These are phyloP conservation scores for Hippophae rhamnoides DNA, from an alignment of 306 rosid genomes.

Conservation along the genomic window DNA sequence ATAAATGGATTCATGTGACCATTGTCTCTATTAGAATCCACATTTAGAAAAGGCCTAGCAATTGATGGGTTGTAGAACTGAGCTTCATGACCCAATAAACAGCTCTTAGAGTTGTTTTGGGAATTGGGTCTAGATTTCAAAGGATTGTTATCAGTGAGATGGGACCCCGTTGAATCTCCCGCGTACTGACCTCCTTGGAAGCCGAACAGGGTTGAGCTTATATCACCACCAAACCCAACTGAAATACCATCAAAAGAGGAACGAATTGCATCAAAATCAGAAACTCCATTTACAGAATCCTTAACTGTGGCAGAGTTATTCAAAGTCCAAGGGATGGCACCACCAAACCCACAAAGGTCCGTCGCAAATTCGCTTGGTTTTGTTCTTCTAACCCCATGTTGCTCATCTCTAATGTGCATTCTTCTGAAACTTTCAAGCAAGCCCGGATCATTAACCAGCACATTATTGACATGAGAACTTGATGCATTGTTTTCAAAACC, in stretches of 20 bases:
- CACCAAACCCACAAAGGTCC: constrained; percentile 17
- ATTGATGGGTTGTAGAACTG: constrained; percentile 16
- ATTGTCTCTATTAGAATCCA: constrained; percentile 13
- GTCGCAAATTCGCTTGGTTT: constrained; percentile 16
- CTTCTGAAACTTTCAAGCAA: constrained; percentile 25
- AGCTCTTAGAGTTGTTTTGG: constrained; percentile 17
- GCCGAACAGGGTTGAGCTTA: constrained; percentile 11
- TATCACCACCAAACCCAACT: constrained; percentile 7
- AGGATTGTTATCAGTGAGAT: constrained; percentile 16
- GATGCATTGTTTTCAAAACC: constrained; percentile 7
- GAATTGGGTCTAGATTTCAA: constrained; percentile 18
- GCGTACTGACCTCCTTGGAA: constrained; percentile 10
- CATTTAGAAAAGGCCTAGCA: constrained; percentile 9
- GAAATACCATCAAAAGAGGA: constrained; percentile 17
- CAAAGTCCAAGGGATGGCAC: constrained; percentile 17
- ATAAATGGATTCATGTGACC: constrained; percentile 14
- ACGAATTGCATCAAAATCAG: constrained; percentile 12
- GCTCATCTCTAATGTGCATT: constrained; percentile 29
- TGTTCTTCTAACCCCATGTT: constrained; percentile 5
- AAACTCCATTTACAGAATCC: constrained; percentile 7
- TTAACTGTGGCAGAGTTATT: constrained; percentile 16
- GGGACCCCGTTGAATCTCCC: constrained; percentile 21
- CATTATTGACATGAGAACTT: constrained; percentile 11
- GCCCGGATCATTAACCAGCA: constrained; percentile 21
- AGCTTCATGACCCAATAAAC: constrained; percentile 15